Base-by-base conservation (phyloP, 1,139 yeast genomes). In the Blastobotrys proliferans region DNA sequence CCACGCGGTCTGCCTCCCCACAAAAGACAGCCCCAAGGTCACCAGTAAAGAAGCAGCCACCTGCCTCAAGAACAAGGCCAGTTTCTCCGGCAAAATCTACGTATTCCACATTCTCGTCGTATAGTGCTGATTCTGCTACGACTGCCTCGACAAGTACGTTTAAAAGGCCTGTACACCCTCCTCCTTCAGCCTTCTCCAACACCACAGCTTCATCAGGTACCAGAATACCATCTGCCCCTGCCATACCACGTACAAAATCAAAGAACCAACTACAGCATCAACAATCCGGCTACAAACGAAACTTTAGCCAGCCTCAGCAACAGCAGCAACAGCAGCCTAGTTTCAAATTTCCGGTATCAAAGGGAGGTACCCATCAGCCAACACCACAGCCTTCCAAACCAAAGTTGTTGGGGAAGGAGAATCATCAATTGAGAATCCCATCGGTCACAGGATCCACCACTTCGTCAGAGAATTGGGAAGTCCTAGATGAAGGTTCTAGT, bases 381-480 rank as follows among this genome's bases (percentile, higher is more conserved):
- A 8, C 26, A 20, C 14, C 31, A 2, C 17, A 21, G 17, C 21
- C 28, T 10, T 28, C 40, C 26, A 37, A n/a, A n/a, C n/a, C n/a
- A 25, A 31, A 16, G 30, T n/a, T n/a, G n/a, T n/a, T n/a, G n/a
- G n/a, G n/a, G n/a, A n/a, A 39, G 10, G 21, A 13, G 36, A 35
- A 9, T 17, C 32, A 28, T n/a, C 32, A 14, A 20, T 28, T 41
- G 24, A n/a, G 46, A 29, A 33, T 40, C 28, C 43, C 43, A 10
- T 40, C 43, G 21, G 19, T 40, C 22, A 40, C 43, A 2, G 38
- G 38, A 6, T 44, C 47, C 4, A 40, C 44, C 21, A 43, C 46
- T 16, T 28, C 40, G 13, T 44, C 57, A 3, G 55, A 53, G 35
- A 52, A 53, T 35, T 55, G 58, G 58, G 52, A 51, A 29, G 45